phyloP scores from a whole-genome alignment of 257 asterid species.

The Rhazya stricta region DNA sequence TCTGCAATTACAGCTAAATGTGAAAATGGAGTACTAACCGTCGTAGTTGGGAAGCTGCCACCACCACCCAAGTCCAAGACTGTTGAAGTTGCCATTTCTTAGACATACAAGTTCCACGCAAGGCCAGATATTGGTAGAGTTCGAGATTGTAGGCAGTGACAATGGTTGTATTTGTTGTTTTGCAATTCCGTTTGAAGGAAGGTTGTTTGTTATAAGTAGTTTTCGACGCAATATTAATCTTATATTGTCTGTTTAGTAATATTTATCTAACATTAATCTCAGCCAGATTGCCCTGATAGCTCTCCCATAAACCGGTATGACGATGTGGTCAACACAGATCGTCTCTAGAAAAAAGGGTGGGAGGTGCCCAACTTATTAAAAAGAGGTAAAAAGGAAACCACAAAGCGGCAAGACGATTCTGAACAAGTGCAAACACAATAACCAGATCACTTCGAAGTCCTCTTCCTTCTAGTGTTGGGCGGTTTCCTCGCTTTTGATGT shows the following conservation, averaged over 20 bases:
- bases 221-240: too few species aligned
- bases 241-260: too few species aligned
- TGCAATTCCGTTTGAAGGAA: background rate
- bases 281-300: too few species aligned
- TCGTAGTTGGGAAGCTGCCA: constrained; percentile 67
- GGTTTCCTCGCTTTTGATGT: constrained; percentile 18
- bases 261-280: too few species aligned
- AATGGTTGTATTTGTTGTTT: background rate
- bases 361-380: too few species aligned
- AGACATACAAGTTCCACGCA: background rate
- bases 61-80: constrained; percentile 69
- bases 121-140: background rate
- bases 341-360: too few species aligned
- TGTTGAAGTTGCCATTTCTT: constrained; percentile 53
- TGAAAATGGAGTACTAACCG: constrained; percentile 65
- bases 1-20: constrained; percentile 61
- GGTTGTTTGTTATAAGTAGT: too few species aligned
- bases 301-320: too few species aligned
- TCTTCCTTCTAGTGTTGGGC: constrained; percentile 30
- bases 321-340: too few species aligned
- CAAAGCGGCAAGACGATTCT: background rate
- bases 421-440: background rate
- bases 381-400: too few species aligned
- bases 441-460: background rate
- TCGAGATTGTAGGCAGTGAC: background rate